phyloP scores from a whole-genome alignment of 495 filamentous ascomycete species.

The Neurospora discreta region DNA sequence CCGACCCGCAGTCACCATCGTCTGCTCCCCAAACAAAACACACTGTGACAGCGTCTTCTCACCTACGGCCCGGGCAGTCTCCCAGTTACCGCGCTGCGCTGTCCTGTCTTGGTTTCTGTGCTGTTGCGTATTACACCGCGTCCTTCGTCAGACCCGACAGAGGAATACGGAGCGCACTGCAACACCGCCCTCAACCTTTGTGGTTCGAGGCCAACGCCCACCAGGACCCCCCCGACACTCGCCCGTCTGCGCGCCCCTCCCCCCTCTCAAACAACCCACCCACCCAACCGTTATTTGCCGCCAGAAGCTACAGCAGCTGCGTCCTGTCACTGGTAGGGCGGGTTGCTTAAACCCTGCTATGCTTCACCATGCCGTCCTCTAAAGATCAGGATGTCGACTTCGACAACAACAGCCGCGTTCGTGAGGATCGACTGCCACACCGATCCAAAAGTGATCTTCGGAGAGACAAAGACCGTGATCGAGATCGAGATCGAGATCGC shows the following conservation, averaged over 20 bases:
- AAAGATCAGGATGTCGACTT: conserved; percentile 30
- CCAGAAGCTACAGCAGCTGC: conserved; percentile 5
- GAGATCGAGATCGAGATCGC: conserved; percentile 17
- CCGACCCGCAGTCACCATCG: neutral
- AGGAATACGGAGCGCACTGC: neutral
- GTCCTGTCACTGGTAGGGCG: conserved; percentile 13
- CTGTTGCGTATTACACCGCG: conserved; percentile 3
- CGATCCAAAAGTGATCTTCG: conserved; percentile 16
- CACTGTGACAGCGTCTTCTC: neutral
- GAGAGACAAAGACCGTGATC: conserved; percentile 21
- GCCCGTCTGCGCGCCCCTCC: neutral
- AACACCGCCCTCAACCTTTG: neutral
- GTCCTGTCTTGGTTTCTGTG: neutral
- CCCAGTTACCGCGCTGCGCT: neutral
- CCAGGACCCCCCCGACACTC: neutral
- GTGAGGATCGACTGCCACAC: conserved; percentile 26
- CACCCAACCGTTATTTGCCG: neutral
- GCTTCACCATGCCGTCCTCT: conserved; percentile 33
- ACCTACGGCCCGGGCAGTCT: neutral
- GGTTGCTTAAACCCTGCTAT: conserved; percentile 24
- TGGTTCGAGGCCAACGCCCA: neutral
- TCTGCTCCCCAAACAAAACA: neutral
- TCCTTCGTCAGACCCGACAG: neutral
- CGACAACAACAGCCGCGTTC: conserved; percentile 26
- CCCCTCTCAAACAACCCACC: neutral